Conservation (phyloP, 2,329 filamentous ascomycete species). For the Ophiosphaerella herpotricha region DNA sequence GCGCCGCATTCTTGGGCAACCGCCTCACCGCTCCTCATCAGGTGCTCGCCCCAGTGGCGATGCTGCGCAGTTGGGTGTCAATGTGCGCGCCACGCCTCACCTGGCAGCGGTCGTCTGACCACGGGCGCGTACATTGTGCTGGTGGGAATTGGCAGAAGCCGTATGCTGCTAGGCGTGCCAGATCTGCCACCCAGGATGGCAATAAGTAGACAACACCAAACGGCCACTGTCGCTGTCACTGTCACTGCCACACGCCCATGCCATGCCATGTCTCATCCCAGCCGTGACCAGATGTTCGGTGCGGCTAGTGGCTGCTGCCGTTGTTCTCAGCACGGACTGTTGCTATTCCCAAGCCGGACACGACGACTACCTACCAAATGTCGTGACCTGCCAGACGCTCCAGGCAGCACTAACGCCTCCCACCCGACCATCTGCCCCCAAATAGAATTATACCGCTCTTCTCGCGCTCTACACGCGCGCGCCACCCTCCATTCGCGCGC, state of each 20-base stretch:
- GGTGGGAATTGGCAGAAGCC: too few relatives aligned
- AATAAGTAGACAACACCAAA: too few relatives aligned
- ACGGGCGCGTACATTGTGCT: not conserved
- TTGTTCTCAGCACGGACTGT: not conserved
- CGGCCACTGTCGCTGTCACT: too few relatives aligned
- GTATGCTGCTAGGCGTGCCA: not conserved
- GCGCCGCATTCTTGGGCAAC: not conserved
- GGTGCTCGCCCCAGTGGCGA: not conserved
- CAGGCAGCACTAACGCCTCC: not conserved
- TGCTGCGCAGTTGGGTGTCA: not conserved
- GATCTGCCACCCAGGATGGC: not conserved
- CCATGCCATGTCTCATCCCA: not conserved
- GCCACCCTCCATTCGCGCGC: not conserved
- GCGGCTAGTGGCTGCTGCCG: not conserved
- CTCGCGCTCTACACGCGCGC: too few relatives aligned
- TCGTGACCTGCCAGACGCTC: not conserved
- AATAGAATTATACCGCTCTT: too few relatives aligned
- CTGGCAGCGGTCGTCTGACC: conserved; percentile 2
- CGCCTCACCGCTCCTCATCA: conserved; percentile 2
- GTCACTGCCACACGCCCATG: too few relatives aligned
- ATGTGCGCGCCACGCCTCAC: conserved; percentile 4
- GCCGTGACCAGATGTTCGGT: not conserved
- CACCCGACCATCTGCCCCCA: too few relatives aligned
- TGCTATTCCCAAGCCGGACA: not conserved
- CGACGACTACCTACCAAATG: conserved; percentile 2